These are phyloP conservation scores for Microbotryum silenes-acaulis DNA, from an alignment of 1,284 basidiomycete genomes.

Conservation along the genomic window DNA sequence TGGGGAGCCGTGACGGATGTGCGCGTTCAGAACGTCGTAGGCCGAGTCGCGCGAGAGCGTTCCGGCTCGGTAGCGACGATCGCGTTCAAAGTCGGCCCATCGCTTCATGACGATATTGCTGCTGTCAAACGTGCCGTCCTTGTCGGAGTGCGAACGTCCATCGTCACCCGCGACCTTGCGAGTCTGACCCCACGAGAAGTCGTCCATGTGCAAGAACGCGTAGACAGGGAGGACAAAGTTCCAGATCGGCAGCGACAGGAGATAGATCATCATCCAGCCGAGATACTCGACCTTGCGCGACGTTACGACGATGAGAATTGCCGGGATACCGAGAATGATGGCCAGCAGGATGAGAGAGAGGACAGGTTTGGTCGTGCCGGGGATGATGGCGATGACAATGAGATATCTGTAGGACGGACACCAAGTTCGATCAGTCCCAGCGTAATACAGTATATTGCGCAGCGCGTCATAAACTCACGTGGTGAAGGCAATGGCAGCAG, in stretches of 20 bases:
- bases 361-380: constrained; percentile 34
- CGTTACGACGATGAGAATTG: constrained; percentile 45
- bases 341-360: constrained; percentile 39
- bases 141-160: constrained; percentile 38
- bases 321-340: constrained; percentile 45
- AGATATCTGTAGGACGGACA: constrained; percentile 31
- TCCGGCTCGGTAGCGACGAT: constrained; percentile 58
- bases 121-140: constrained; percentile 91
- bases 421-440: neutral
- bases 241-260: constrained; percentile 45
- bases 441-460: neutral
- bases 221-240: constrained; percentile 38
- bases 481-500: constrained; percentile 46
- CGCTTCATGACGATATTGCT: constrained; percentile 96
- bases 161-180: constrained; percentile 37
- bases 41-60: constrained; percentile 28
- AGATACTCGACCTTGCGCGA: constrained; percentile 43
- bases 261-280: constrained; percentile 46
- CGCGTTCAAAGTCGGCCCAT: constrained; percentile 97
- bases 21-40: constrained; percentile 6
- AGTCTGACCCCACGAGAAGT: constrained; percentile 43
- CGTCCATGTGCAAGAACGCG: constrained; percentile 44
- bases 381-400: constrained; percentile 34
- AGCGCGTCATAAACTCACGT: constrained; percentile 20
- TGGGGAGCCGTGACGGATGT: constrained; percentile 14